Conservation (phyloP, 345 rosid genomes). For the Camelina sativa region DNA sequence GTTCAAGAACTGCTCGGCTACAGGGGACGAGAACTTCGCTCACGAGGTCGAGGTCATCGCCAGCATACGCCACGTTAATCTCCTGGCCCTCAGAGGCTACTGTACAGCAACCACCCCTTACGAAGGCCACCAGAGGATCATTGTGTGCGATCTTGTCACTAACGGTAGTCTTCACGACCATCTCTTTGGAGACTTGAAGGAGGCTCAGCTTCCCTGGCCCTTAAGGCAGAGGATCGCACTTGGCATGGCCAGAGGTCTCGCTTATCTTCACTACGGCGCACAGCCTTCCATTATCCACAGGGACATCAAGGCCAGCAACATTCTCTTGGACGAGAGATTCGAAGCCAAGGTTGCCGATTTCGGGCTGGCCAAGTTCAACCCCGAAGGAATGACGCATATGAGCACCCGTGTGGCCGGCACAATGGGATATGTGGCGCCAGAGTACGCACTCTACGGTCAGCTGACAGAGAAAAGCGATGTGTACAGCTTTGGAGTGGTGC, state of each 20-base stretch:
- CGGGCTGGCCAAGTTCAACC: conserved; percentile 86
- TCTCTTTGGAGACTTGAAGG: conserved; percentile 57
- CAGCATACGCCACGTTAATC: conserved; percentile 84
- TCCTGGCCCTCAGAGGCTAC: conserved; percentile 80
- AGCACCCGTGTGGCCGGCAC: conserved; percentile 96
- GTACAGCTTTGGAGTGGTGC: conserved; percentile 88
- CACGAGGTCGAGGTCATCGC: conserved; percentile 96
- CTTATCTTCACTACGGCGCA: conserved; percentile 85
- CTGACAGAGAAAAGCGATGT: conserved; percentile 89
- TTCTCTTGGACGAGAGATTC: conserved; percentile 80
- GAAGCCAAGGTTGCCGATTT: conserved; percentile 89
- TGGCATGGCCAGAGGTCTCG: conserved; percentile 86
- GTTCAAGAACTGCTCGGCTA: conserved; percentile 87
- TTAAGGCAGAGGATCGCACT: conserved; percentile 76
- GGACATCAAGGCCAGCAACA: conserved; percentile 87
- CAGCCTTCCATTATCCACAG: conserved; percentile 82
- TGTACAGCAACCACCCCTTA: conserved; percentile 76
- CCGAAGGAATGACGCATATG: conserved; percentile 81
- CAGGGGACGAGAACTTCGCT: conserved; percentile 69
- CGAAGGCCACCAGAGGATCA: conserved; percentile 97
- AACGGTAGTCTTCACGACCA: conserved; percentile 89
- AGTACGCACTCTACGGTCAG: conserved; percentile 90
- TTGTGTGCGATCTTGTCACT: conserved; percentile 79
- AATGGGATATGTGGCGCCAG: conserved; percentile 97
- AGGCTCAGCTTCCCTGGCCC: conserved; percentile 74